These are phyloP conservation scores for Thelephora ganbajun DNA, from an alignment of 768 basidiomycete species.

Conservation along the genomic window DNA sequence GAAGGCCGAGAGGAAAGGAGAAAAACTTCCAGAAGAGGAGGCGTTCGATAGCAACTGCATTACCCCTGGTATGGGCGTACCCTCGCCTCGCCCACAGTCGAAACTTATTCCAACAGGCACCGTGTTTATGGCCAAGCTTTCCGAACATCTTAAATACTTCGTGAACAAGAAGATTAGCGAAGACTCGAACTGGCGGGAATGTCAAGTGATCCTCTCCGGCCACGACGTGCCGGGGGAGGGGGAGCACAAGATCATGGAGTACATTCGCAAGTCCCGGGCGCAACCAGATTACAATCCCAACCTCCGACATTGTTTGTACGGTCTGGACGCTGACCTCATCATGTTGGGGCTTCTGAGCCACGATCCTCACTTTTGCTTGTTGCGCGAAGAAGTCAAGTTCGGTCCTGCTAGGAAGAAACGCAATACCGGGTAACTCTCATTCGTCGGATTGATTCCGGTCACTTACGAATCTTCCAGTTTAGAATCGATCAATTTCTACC, in stretches of 20 bases:
- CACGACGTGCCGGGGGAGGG: conserved; percentile 99
- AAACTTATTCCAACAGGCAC: conserved; percentile 42
- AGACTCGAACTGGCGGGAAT: conserved; percentile 87
- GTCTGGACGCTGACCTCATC: conserved; percentile 94
- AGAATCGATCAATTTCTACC: conserved; percentile 84
- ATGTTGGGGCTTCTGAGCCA: conserved; percentile 96
- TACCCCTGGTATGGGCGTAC: conserved; percentile 63
- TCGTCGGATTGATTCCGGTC: background rate
- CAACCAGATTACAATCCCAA: conserved; percentile 96
- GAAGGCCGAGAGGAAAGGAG: conserved; percentile 80
- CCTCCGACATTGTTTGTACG: conserved; percentile 94
- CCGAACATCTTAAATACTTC: conserved; percentile 87
- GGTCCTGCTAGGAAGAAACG: conserved; percentile 65
- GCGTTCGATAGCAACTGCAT: conserved; percentile 99
- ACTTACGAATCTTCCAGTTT: conserved; percentile 20
- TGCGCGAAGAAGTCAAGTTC: conserved; percentile 98
- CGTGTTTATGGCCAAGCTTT: conserved; percentile 88
- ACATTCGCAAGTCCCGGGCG: conserved; percentile 86
- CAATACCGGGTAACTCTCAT: conserved; percentile 28
- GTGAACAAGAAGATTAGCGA: conserved; percentile 97
- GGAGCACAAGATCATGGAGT: conserved; percentile 99
- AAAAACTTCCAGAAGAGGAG: conserved; percentile 83
- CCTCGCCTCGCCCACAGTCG: background rate
- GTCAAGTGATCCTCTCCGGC: conserved; percentile 88
- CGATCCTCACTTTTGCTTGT: conserved; percentile 95